Percentiles rank a stretch among this genome's conserved stretches.
These are phyloP conservation scores for Arachnomyces sp. DNA, from an alignment of 2,329 filamentous ascomycete genomes.

Conservation along the genomic window DNA sequence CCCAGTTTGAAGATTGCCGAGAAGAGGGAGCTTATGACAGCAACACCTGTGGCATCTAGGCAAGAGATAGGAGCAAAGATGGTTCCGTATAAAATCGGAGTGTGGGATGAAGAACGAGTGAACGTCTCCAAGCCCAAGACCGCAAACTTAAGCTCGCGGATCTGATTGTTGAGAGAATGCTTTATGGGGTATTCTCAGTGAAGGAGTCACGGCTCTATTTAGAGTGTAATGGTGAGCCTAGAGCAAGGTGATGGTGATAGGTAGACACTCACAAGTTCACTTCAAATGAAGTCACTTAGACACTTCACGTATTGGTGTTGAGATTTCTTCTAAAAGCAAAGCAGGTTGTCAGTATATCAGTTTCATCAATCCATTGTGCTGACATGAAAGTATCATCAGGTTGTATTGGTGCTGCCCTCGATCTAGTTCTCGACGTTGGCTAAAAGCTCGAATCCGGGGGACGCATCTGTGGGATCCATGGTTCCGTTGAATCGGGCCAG, in stretches of 20 bases:
- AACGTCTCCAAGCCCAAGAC: constrained; percentile 38
- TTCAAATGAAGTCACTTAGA: constrained; percentile 1
- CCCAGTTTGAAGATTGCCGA: constrained; percentile 34
- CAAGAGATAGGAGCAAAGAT: constrained; percentile 32
- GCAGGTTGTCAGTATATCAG: no score
- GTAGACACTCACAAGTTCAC: neutral
- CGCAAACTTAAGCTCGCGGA: constrained; percentile 22
- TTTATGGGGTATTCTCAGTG: constrained; percentile 21
- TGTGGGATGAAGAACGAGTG: constrained; percentile 37
- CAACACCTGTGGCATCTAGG: constrained; percentile 38
- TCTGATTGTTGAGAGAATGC: constrained; percentile 31
- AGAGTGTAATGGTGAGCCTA: constrained; percentile 1
- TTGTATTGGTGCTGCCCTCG: no score
- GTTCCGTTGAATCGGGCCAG: no score
- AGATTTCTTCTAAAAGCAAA: no score
- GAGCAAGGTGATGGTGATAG: neutral
- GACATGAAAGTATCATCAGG: no score
- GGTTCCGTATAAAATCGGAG: constrained; percentile 19
- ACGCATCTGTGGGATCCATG: no score
- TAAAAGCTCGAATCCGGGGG: no score
- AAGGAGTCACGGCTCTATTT: constrained; percentile 22
- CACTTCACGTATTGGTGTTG: neutral
- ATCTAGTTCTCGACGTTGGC: no score
- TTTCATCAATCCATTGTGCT: no score
- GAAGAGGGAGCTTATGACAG: constrained; percentile 35